Evolutionary conservation across 2,329 filamentous ascomycete species (phyloP), one percentile per base, ranked within the genome.

Genomic region (Keithomyces neogunnii): DNA sequence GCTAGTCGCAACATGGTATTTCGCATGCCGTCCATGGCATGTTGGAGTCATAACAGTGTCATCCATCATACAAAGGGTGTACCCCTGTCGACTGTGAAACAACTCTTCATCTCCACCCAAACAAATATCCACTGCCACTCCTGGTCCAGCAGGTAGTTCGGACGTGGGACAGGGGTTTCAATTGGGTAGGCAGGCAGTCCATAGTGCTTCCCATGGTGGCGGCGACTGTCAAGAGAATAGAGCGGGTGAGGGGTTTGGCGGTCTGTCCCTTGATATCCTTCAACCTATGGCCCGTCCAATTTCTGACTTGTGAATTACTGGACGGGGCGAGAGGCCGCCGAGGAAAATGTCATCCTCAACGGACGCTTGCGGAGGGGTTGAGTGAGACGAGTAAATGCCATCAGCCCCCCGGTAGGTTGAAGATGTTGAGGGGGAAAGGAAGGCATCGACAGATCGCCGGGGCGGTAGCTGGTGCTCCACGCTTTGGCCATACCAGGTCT

Each of bases 211-310:
- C 29, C 45, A 35, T 49, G 26, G 7, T 33, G 29, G 19, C 19
- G 19, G 19, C 19, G 19, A 48, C 36, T 42, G 39, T 40, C 45
- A 28, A 48, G 46, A 32, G 28, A 13, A 51, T 31, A 40, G 26
- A 31, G 33, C 32, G 19, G n/a, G 50, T 32, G 38, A 45, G 13
- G 9, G 13, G 8, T 52, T 76, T 46, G 13, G 30, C 38, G 26
- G 40, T 7, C 5, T 30, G 40, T 39, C 8, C 8, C 4, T 11
- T 26, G 13, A 19, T 2, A 11, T 30, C 26, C 2, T 26, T 52
- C 69, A 81, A n/a, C 77, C 77, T 49, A 81, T 73, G 3, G 77
- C 77, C 31, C 73, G 69, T 5, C 78, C 78, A 63, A 80, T 81
- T 45, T 74, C 71, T 9, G 69, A 70, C 51, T 70, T 65, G 51